These are phyloP conservation scores for Coemansia sp. DNA, from an alignment of 192 early-diverging fungal species.

Conservation along the genomic window DNA sequence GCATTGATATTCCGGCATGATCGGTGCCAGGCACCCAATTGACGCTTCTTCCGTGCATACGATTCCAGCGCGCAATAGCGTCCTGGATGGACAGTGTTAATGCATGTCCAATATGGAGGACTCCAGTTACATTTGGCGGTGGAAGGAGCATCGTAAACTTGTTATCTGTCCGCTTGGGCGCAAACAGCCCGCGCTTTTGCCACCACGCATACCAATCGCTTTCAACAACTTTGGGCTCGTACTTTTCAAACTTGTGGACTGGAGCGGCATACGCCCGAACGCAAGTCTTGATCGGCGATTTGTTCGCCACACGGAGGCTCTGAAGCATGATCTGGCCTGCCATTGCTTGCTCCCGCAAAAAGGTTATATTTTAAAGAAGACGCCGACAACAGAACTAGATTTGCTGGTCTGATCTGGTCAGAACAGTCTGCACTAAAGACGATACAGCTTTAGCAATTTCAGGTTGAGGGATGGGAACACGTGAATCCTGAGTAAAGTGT, in stretches of 20 bases:
- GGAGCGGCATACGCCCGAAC: conserved; percentile 31
- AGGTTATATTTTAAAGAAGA: too few species aligned
- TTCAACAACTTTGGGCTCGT: conserved; percentile 64
- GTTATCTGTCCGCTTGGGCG: conserved; percentile 40
- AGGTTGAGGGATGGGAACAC: background rate
- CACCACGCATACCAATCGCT: conserved; percentile 96
- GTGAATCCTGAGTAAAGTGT: background rate
- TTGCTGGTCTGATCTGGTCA: too few species aligned
- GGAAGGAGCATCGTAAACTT: conserved; percentile 88
- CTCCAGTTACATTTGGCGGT: conserved; percentile 96
- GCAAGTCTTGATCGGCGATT: background rate
- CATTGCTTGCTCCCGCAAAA: background rate
- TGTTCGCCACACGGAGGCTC: background rate
- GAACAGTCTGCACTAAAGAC: too few species aligned
- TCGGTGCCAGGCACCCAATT: conserved; percentile 96
- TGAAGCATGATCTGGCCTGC: background rate
- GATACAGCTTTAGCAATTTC: background rate
- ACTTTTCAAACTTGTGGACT: conserved; percentile 44
- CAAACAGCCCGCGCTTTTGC: conserved; percentile 72
- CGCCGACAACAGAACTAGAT: too few species aligned
- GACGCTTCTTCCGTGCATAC: conserved; percentile 89
- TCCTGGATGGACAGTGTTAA: conserved; percentile 89
- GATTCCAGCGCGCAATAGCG: conserved; percentile 70
- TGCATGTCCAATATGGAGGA: conserved; percentile 92
- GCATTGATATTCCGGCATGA: conserved; percentile 96